Base-by-base conservation (phyloP, 495 filamentous ascomycete genomes). In the Lepidopterella palustris region DNA sequence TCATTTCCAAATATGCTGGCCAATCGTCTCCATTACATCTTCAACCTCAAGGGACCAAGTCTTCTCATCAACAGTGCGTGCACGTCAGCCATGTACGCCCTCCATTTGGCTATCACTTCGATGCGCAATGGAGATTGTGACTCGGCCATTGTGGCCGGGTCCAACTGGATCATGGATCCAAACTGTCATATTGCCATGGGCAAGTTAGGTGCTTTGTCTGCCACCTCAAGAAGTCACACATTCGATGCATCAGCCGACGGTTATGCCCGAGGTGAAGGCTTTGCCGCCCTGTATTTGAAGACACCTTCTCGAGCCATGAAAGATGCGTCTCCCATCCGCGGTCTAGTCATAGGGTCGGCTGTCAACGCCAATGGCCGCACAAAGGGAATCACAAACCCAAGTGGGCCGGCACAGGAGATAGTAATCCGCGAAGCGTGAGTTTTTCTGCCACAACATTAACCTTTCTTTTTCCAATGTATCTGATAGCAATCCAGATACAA, bases 291-390 rank as follows among this genome's bases (percentile, higher is more conserved):
- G 0, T 59, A 77, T 3, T 52, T 81, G 13, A 79, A 80, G 55
- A 71, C 63, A 4, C 52, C 79, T 5, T 26, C 61, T 5, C 66
- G 66, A 8, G 79, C 79, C 0, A 35, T 80, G 2, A 51, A 57
- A 21, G 72, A 78, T 32, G 73, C 72, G 8, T 75, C 82, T 65
- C 62, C 69, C 0, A 76, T 83, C 26, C 72, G 76, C 2, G 76
- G 74, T 2, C 63, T 78, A 2, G 76, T 81, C 27, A 67, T 72
- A 27, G 68, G 68, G n/a, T 68, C 72, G 0, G 74, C 60, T 1
- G 40, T 50, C 21, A 78, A 77, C 56, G 51, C 55, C 39, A 55
- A 62, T 21, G 59, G 63, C 9, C 24, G 27, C 0, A 60, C 59
- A 1, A 29, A 31, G 23, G 53, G 47, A 15, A 66, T 66, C 27